These are phyloP conservation scores for Saccharomyces hybrid DNA, from an alignment of 1,139 yeast genomes.

Conservation along the genomic window DNA sequence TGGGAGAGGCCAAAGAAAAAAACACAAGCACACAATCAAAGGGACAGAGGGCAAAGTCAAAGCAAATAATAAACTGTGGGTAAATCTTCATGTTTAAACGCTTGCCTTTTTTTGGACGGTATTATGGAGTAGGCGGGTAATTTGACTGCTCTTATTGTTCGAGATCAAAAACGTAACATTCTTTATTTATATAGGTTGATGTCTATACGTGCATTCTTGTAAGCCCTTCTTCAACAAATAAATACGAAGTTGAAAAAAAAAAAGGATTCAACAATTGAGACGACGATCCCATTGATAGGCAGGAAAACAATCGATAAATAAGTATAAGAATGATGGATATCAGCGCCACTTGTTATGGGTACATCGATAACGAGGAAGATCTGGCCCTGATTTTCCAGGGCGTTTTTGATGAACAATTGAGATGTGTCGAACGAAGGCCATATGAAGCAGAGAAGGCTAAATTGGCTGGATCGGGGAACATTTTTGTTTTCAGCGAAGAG, in stretches of 20 bases:
- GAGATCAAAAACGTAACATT: not conserved
- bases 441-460: constrained; percentile 66
- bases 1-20: not conserved
- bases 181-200: not conserved
- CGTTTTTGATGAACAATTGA: constrained; percentile 52
- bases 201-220: not conserved
- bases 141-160: not conserved
- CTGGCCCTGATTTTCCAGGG: constrained; percentile 80
- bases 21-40: not conserved
- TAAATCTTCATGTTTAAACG: not conserved
- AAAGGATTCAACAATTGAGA: not conserved
- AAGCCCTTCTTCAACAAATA: not conserved
- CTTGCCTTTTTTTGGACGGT: not conserved
- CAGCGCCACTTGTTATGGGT: constrained; percentile 66
- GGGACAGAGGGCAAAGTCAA: not conserved
- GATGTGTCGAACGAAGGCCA: constrained; percentile 70
- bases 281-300: not conserved
- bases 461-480: constrained; percentile 67
- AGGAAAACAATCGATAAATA: not conserved
- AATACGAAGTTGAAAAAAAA: not conserved
- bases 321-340: constrained; percentile 21
- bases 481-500: constrained; percentile 79
- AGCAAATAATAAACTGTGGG: not conserved
- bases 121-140: not conserved
- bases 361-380: constrained; percentile 73